Evolutionary conservation across 2,329 filamentous ascomycete species (phyloP).

Genomic region (Ophiocordyceps camponoti-rufipedis): DNA sequence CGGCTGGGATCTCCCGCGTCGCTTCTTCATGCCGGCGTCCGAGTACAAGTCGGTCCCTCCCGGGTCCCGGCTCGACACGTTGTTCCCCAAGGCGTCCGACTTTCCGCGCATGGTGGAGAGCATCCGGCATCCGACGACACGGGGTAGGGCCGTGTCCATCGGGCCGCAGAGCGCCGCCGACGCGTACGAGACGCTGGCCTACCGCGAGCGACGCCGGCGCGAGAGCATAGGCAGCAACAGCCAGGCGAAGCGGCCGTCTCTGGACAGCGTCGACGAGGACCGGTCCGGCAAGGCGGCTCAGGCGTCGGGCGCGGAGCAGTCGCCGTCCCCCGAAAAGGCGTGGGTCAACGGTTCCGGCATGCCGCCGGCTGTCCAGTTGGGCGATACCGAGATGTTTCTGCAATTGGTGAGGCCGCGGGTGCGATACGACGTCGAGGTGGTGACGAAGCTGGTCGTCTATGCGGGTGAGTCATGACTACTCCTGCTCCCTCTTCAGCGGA

Average conservation of each 20-base stretch:
- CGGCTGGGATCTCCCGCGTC: constrained; percentile 64
- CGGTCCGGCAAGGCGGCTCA: constrained; percentile 19
- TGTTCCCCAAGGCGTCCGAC: constrained; percentile 78
- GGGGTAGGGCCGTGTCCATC: constrained; percentile 69
- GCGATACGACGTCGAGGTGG: constrained; percentile 94
- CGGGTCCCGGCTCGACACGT: constrained; percentile 57
- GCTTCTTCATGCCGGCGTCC: constrained; percentile 80
- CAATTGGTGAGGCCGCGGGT: constrained; percentile 72
- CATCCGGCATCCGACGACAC: constrained; percentile 52
- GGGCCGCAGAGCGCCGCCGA: constrained; percentile 93
- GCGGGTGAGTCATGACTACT: constrained; percentile 41
- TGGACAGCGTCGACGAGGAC: constrained; percentile 18
- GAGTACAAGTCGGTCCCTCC: constrained; percentile 70
- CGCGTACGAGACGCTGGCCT: constrained; percentile 87
- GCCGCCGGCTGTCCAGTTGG: constrained; percentile 22
- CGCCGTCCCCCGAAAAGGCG: constrained; percentile 43
- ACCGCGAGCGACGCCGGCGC: constrained; percentile 48
- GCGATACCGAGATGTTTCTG: constrained; percentile 68
- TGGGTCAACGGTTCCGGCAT: constrained; percentile 48
- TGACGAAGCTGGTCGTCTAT: constrained; percentile 93
- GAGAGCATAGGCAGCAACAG: constrained; percentile 36
- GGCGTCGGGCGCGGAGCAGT: constrained; percentile 26
- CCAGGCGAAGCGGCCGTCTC: constrained; percentile 23
- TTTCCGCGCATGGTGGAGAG: constrained; percentile 67
- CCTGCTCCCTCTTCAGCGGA: background rate